These are phyloP conservation scores for Neolentinus lepideus DNA, from an alignment of 1,284 basidiomycete species.

Conservation along the genomic window DNA sequence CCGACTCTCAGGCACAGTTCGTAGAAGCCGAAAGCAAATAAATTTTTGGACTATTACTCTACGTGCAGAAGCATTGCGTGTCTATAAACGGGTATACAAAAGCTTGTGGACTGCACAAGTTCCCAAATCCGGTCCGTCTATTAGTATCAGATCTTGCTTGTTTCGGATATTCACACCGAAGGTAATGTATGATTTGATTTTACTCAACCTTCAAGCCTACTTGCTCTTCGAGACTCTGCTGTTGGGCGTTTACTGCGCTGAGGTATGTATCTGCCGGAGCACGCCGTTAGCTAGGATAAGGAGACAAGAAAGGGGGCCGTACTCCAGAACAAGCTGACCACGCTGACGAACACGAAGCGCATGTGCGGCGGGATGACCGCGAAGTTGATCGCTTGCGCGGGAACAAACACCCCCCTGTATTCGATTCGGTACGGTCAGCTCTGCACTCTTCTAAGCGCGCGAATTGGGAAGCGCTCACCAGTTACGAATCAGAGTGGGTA, in stretches of 20 bases:
- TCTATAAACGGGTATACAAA: too few species aligned
- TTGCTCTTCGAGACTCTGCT: neutral
- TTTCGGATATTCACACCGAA: too few species aligned
- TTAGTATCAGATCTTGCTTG: too few species aligned
- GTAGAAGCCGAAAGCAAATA: too few species aligned
- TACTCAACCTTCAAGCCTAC: neutral
- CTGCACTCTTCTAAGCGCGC: neutral
- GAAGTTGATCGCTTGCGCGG: constrained; percentile 81
- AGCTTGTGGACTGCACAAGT: too few species aligned
- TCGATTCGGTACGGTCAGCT: neutral
- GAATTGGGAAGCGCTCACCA: constrained; percentile 38
- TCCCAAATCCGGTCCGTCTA: too few species aligned
- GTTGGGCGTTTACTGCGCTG: constrained; percentile 33
- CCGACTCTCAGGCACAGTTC: too few species aligned
- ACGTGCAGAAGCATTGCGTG: too few species aligned
- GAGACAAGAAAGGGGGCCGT: neutral
- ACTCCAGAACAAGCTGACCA: constrained; percentile 87
- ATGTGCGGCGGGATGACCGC: constrained; percentile 72
- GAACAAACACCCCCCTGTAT: constrained; percentile 66
- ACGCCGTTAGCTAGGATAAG: neutral
- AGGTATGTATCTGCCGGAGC: constrained; percentile 34
- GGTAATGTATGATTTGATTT: neutral
- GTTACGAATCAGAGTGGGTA: constrained; percentile 64
- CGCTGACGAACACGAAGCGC: constrained; percentile 70
- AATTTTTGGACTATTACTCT: too few species aligned